Evolutionary conservation across 2,329 filamentous ascomycete species (phyloP).

Genomic region (Alternaria sp.): DNA sequence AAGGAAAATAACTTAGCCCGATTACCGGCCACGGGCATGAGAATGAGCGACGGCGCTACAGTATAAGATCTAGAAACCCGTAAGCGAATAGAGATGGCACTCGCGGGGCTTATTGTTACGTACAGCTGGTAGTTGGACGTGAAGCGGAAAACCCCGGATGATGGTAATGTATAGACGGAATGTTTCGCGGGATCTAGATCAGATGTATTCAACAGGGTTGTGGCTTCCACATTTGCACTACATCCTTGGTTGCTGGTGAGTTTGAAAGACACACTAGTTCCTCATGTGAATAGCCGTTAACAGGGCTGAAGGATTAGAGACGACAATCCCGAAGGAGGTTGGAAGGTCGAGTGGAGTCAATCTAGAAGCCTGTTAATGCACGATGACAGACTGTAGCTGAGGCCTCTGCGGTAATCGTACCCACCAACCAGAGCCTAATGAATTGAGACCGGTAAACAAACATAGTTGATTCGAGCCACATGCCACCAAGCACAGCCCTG

Average conservation of each 20-base stretch:
- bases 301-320: neutral
- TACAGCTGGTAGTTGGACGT: neutral
- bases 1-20: conserved; percentile 31
- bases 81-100: conserved; percentile 2
- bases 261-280: neutral
- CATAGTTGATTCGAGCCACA: neutral
- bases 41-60: conserved; percentile 1
- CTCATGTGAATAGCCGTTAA: neutral
- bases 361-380: conserved; percentile 11
- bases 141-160: conserved; percentile 1
- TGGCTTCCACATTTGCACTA: neutral
- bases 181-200: neutral
- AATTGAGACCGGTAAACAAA: neutral
- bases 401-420: neutral
- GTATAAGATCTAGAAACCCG: conserved; percentile 5
- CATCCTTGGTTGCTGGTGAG: neutral
- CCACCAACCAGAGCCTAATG: neutral
- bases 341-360: conserved; percentile 4
- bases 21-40: conserved; percentile 28
- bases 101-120: neutral
- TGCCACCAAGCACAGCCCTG: neutral
- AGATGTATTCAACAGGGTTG: neutral
- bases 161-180: neutral
- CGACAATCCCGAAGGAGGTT: neutral
- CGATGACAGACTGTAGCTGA: conserved; percentile 12